Conservation (phyloP, 106 monocot species). For the Dioscorea zingiberensis region DNA sequence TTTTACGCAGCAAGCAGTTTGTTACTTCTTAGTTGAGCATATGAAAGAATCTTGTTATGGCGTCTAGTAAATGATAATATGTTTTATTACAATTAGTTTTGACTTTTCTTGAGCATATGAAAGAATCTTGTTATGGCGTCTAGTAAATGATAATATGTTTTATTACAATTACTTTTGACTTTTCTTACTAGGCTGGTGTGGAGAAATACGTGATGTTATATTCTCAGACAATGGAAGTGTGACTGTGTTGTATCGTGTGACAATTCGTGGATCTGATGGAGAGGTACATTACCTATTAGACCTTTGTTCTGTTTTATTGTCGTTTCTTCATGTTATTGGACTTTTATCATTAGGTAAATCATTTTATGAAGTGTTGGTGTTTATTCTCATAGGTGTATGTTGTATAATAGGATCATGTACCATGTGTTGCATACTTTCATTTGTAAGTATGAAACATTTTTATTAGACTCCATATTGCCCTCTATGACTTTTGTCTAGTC, state of each 20-base stretch:
- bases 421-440: neutral
- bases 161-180: neutral
- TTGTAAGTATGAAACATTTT: neutral
- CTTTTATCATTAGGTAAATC: neutral
- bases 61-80: neutral
- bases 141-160: neutral
- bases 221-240: constrained; percentile 65
- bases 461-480: neutral
- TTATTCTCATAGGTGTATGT: neutral
- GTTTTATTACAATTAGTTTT: neutral
- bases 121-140: neutral
- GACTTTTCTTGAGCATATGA: constrained; percentile 8
- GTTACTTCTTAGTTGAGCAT: neutral
- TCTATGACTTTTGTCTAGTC: no score
- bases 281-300: constrained; percentile 40
- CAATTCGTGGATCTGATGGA: constrained; percentile 75
- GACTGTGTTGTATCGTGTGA: constrained; percentile 83
- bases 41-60: neutral
- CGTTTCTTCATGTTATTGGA: neutral
- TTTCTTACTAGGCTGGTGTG: constrained; percentile 77
- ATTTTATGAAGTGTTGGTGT: neutral
- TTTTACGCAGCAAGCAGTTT: neutral
- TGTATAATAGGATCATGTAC: neutral
- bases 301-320: neutral
- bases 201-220: constrained; percentile 77